These are phyloP conservation scores for Geoglossum glabrum DNA, from an alignment of 495 filamentous ascomycete species.

Conservation along the genomic window DNA sequence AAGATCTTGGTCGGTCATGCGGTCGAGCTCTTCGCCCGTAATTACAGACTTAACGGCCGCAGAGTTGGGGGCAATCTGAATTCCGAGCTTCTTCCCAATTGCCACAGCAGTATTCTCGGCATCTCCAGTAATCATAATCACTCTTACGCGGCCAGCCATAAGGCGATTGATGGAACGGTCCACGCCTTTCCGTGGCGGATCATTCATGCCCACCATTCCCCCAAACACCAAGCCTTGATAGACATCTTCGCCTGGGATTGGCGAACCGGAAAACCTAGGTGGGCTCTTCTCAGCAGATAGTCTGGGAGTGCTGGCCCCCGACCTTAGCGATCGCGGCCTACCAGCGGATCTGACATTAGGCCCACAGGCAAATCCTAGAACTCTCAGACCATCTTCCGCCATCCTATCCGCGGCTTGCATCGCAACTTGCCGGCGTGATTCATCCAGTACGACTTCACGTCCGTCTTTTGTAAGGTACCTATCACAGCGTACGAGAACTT, in stretches of 20 bases:
- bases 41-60: constrained; percentile 49
- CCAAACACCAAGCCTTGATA: constrained; percentile 77
- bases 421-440: constrained; percentile 49
- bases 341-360: constrained; percentile 15
- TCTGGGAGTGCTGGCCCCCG: constrained; percentile 30
- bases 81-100: constrained; percentile 81
- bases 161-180: constrained; percentile 74
- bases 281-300: constrained; percentile 18
- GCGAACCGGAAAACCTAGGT: constrained; percentile 19
- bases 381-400: constrained; percentile 77
- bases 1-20: constrained; percentile 69
- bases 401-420: constrained; percentile 70
- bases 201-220: constrained; percentile 89
- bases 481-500: constrained; percentile 67
- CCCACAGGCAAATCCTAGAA: constrained; percentile 83
- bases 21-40: constrained; percentile 74
- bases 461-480: constrained; percentile 79
- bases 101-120: constrained; percentile 84
- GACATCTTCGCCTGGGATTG: constrained; percentile 36
- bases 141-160: constrained; percentile 82
- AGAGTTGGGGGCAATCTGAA: constrained; percentile 37
- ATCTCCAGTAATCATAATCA: constrained; percentile 98
- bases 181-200: constrained; percentile 78
- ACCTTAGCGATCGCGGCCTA: constrained; percentile 12
- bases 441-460: constrained; percentile 70